phyloP scores from a whole-genome alignment of 2,329 filamentous ascomycete genomes.

The Xylaria sp. region DNA sequence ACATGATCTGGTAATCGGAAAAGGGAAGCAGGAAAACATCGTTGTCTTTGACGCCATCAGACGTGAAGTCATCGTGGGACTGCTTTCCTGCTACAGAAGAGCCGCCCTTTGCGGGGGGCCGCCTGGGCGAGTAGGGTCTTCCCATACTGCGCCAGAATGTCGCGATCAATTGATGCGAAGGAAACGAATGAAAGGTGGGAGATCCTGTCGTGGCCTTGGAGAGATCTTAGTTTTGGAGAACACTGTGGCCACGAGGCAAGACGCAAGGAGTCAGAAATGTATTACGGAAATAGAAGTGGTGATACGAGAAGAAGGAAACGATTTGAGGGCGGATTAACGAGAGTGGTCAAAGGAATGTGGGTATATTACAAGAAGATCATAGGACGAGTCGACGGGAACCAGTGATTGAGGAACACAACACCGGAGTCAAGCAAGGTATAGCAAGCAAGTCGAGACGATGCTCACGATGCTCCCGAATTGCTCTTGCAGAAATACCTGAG shows the following conservation, averaged over 20 bases:
- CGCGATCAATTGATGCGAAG: background rate
- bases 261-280: slow-evolving; percentile 15
- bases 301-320: slow-evolving; percentile 19
- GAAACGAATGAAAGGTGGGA: slow-evolving; percentile 6
- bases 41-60: slow-evolving; percentile 77
- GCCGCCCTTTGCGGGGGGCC: slow-evolving; percentile 32
- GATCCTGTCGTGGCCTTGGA: slow-evolving; percentile 27
- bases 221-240: background rate
- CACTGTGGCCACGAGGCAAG: slow-evolving; percentile 9
- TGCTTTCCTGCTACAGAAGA: slow-evolving; percentile 32
- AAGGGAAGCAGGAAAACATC: slow-evolving; percentile 83
- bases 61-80: slow-evolving; percentile 57
- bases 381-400: slow-evolving; percentile 15
- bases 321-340: slow-evolving; percentile 33
- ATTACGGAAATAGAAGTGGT: slow-evolving; percentile 3
- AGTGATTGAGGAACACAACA: slow-evolving; percentile 12
- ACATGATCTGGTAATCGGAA: slow-evolving; percentile 75
- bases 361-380: slow-evolving; percentile 38
- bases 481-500: background rate
- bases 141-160: slow-evolving; percentile 32
- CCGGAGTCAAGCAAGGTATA: slow-evolving; percentile 7
- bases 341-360: slow-evolving; percentile 36
- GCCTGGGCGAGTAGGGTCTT: slow-evolving; percentile 37
- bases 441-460: too few species aligned
- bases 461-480: background rate